Evolutionary conservation across 1,139 yeast species (phyloP).

Genomic region (Meyerozyma athensensis): DNA sequence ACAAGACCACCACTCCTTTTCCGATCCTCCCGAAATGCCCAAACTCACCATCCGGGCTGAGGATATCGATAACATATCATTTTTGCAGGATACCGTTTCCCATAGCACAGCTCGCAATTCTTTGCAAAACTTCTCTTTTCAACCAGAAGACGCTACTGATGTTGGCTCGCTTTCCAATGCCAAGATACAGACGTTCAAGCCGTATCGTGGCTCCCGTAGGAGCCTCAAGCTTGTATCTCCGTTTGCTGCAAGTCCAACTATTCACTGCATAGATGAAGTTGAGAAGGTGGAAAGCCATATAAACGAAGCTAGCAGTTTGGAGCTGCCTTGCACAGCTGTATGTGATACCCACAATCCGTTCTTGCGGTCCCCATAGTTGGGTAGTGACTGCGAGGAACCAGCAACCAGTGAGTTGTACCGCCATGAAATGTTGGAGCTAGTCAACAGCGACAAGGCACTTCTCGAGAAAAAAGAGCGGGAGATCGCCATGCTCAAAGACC

Average conservation of each 20-base stretch:
- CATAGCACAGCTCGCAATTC: conserved; percentile 5
- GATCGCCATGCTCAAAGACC: conserved; percentile 21
- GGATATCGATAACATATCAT: conserved; percentile 1
- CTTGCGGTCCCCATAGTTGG: not conserved
- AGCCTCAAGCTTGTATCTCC: conserved; percentile 2
- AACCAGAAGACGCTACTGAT: conserved; percentile 8
- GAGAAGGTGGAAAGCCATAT: not conserved
- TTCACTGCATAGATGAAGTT: not conserved
- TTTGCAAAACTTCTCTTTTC: not conserved
- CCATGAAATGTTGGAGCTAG: conserved; percentile 23
- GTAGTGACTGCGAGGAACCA: not conserved
- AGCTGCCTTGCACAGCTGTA: not conserved
- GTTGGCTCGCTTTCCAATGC: conserved; percentile 19
- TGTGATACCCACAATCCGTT: not conserved
- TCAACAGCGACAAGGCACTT: conserved; percentile 22
- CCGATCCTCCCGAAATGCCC: not conserved
- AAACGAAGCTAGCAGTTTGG: not conserved
- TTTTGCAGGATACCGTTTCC: conserved; percentile 2
- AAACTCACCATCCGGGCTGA: not conserved
- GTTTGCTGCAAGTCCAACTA: not conserved
- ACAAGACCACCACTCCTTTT: not conserved
- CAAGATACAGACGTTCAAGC: conserved; percentile 19
- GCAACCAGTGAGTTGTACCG: conserved; percentile 12
- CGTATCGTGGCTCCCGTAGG: conserved; percentile 9
- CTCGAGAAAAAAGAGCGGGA: conserved; percentile 26